Conservation (phyloP, 75 land plant species). For the Pseudotsuga menziesii region DNA sequence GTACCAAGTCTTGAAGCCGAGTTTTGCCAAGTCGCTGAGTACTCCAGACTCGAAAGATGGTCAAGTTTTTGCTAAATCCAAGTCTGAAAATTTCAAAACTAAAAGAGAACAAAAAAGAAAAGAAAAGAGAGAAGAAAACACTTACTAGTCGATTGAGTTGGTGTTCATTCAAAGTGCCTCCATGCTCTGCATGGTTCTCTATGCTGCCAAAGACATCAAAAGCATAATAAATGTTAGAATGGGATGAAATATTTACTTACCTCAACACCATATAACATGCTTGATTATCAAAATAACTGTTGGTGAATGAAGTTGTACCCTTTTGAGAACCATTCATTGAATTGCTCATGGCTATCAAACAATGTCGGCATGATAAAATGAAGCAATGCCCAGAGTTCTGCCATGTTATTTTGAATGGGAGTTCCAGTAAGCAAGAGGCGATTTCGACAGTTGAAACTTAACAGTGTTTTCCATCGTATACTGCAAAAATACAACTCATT, state of each 20-base stretch:
- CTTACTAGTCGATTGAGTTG: slow-evolving; percentile 91
- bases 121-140: neutral
- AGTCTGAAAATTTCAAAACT: neutral
- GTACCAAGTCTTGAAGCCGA: no score
- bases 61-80: neutral
- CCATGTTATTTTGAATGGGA: slow-evolving; percentile 99
- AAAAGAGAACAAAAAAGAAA: neutral
- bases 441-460: slow-evolving; percentile 94
- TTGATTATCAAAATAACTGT: neutral
- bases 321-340: slow-evolving; percentile 98
- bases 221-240: neutral
- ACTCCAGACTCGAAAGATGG: no score
- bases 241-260: neutral
- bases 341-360: slow-evolving; percentile 99
- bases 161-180: slow-evolving; percentile 96
- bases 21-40: no score
- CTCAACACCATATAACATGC: neutral
- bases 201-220: slow-evolving; percentile 42
- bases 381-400: slow-evolving; percentile 95
- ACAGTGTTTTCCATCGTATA: slow-evolving; percentile 90
- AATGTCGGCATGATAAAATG: slow-evolving; percentile 99
- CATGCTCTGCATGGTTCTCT: slow-evolving; percentile 98
- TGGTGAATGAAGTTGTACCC: slow-evolving; percentile 47
- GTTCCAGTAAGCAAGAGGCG: slow-evolving; percentile 96
- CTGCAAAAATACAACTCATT: slow-evolving; percentile 31